Percentiles rank a stretch among this genome's conserved stretches.
phyloP scores from a whole-genome alignment of 1,284 basidiomycete genomes.

The Ganoderma lingzhi region DNA sequence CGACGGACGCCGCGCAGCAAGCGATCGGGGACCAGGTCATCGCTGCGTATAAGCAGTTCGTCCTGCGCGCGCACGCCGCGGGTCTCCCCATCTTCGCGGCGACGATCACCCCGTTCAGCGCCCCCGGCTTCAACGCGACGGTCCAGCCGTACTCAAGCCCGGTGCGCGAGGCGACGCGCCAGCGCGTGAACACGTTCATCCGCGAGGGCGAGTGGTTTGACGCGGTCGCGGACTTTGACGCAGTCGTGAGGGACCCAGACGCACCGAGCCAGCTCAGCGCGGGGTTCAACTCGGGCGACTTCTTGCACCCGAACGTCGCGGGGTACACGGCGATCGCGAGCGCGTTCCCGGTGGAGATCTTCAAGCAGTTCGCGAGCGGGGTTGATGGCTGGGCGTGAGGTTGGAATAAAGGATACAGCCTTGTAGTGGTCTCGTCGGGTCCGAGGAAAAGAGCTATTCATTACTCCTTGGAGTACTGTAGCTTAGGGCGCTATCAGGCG shows the following conservation, averaged over 20 bases:
- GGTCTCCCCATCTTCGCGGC: slow-evolving; percentile 55
- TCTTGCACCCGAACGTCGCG: slow-evolving; percentile 54
- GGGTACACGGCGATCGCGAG: slow-evolving; percentile 54
- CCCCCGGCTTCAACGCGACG: slow-evolving; percentile 40
- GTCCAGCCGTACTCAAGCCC: slow-evolving; percentile 50
- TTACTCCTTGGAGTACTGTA: not conserved
- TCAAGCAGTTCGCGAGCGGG: slow-evolving; percentile 40
- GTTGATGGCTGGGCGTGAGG: slow-evolving; percentile 34
- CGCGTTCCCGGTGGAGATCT: slow-evolving; percentile 49
- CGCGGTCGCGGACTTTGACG: slow-evolving; percentile 57
- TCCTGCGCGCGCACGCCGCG: slow-evolving; percentile 49
- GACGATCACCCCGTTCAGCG: slow-evolving; percentile 59
- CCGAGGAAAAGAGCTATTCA: not conserved
- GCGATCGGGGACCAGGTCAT: slow-evolving; percentile 51
- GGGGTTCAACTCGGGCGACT: slow-evolving; percentile 53
- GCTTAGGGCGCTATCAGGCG: not conserved
- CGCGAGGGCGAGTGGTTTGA: slow-evolving; percentile 52
- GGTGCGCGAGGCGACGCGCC: slow-evolving; percentile 49
- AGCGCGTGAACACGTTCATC: slow-evolving; percentile 54
- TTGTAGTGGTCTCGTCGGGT: not conserved
- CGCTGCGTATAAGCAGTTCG: slow-evolving; percentile 54
- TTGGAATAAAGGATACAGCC: not conserved
- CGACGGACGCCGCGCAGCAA: slow-evolving; percentile 46
- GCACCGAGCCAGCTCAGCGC: slow-evolving; percentile 48
- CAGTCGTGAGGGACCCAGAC: slow-evolving; percentile 48